Conservation (phyloP, 2,329 filamentous ascomycete genomes). For the Chrysoporthe deuterocubensis region DNA sequence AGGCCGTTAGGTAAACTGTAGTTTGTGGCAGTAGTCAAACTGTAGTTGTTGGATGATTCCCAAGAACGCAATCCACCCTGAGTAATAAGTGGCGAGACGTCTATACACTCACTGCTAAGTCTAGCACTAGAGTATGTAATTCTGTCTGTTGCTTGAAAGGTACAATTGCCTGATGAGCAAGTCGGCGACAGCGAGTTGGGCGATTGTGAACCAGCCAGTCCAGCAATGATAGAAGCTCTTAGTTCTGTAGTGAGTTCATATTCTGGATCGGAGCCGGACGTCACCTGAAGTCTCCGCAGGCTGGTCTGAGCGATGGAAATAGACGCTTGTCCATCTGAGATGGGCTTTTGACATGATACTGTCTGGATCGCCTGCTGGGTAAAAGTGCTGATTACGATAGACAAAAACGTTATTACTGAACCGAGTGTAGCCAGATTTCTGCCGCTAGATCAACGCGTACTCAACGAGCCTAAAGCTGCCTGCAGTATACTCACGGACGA, state of each 20-base stretch:
- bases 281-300: not conserved
- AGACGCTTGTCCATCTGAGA: not conserved
- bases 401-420: not conserved
- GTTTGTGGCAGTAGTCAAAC: not conserved
- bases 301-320: constrained; percentile 5
- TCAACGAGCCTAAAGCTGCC: not conserved
- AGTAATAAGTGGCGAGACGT: not conserved
- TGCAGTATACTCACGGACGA: not conserved
- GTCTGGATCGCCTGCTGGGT: constrained; percentile 14
- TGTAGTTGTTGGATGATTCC: not conserved
- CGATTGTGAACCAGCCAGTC: not conserved
- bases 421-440: constrained; percentile 1
- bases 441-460: not conserved
- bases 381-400: constrained; percentile 1
- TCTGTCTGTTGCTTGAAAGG: not conserved
- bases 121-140: not conserved
- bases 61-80: not conserved
- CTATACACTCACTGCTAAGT: not conserved
- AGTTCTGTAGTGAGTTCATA: not conserved
- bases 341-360: not conserved
- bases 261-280: not conserved
- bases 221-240: not conserved
- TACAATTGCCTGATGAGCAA: constrained; percentile 9
- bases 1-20: not conserved
- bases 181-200: not conserved